These are phyloP conservation scores for Metschnikowia borealis DNA, from an alignment of 805 yeast species.

Conservation along the genomic window DNA sequence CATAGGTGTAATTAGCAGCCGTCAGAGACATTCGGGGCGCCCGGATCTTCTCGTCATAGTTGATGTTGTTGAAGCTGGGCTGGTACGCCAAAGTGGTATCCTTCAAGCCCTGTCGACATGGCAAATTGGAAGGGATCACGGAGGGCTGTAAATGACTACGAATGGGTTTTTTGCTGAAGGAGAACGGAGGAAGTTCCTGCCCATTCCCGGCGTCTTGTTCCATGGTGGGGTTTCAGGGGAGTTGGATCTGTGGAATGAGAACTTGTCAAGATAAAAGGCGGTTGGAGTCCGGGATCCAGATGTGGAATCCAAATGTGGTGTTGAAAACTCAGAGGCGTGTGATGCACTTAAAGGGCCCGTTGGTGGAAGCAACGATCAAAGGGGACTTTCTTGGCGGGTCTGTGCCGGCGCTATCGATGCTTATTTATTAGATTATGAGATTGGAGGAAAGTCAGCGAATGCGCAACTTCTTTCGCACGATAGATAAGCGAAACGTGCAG, in stretches of 20 bases:
- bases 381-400: neutral
- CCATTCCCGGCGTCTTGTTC: slow-evolving; percentile 3
- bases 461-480: slow-evolving; percentile 1
- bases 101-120: neutral
- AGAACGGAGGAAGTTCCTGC: slow-evolving; percentile 18
- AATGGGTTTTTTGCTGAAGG: slow-evolving; percentile 19
- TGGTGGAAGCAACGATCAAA: too few species aligned
- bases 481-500: slow-evolving; percentile 3
- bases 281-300: too few species aligned
- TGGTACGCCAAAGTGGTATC: slow-evolving; percentile 2
- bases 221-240: neutral
- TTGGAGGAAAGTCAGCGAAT: slow-evolving; percentile 3
- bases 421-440: slow-evolving; percentile 3
- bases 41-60: slow-evolving; percentile 52
- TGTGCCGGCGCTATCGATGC: neutral
- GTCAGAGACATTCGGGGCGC: slow-evolving; percentile 50
- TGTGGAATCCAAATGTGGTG: too few species aligned
- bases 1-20: slow-evolving; percentile 23
- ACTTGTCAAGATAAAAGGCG: too few species aligned
- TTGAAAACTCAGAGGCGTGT: neutral
- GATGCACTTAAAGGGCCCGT: too few species aligned
- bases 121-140: slow-evolving; percentile 12
- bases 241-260: neutral
- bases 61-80: slow-evolving; percentile 22
- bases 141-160: slow-evolving; percentile 8